These are phyloP conservation scores for Colletotrichum sp. DNA, from an alignment of 2,329 filamentous ascomycete genomes.

Conservation along the genomic window DNA sequence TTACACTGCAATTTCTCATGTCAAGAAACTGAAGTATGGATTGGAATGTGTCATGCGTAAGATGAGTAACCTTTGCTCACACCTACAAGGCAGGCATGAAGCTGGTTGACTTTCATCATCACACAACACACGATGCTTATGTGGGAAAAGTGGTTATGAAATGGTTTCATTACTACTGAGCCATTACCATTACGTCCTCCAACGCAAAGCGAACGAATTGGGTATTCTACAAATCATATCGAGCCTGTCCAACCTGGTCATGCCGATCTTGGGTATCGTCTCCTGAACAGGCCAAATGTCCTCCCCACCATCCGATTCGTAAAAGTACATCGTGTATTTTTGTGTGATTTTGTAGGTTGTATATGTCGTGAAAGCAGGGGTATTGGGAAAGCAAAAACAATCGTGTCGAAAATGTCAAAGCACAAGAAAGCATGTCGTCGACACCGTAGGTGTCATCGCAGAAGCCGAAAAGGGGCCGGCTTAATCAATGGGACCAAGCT, in stretches of 20 bases:
- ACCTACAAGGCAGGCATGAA: neutral
- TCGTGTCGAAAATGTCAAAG: slow-evolving; percentile 5
- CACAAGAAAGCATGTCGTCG: neutral
- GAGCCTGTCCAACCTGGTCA: neutral
- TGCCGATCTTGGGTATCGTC: slow-evolving; percentile 8
- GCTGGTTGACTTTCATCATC: neutral
- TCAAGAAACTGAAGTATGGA: neutral
- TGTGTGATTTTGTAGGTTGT: neutral
- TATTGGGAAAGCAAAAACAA: slow-evolving; percentile 9
- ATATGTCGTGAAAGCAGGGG: neutral
- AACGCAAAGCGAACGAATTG: neutral
- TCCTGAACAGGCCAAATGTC: neutral
- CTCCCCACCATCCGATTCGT: neutral
- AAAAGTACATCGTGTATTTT: slow-evolving; percentile 1
- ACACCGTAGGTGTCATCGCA: neutral
- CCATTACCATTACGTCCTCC: slow-evolving; percentile 1
- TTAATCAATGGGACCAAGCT: slow-evolving; percentile 21
- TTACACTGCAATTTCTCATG: neutral
- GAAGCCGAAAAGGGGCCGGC: neutral
- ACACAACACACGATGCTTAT: neutral
- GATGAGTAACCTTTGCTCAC: neutral
- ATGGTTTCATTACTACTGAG: neutral
- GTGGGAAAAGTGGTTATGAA: neutral
- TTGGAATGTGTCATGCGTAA: neutral
- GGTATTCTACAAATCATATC: slow-evolving; percentile 1